These are phyloP conservation scores for Pyrenophora teres DNA, from an alignment of 2,329 filamentous ascomycete genomes.

Conservation along the genomic window DNA sequence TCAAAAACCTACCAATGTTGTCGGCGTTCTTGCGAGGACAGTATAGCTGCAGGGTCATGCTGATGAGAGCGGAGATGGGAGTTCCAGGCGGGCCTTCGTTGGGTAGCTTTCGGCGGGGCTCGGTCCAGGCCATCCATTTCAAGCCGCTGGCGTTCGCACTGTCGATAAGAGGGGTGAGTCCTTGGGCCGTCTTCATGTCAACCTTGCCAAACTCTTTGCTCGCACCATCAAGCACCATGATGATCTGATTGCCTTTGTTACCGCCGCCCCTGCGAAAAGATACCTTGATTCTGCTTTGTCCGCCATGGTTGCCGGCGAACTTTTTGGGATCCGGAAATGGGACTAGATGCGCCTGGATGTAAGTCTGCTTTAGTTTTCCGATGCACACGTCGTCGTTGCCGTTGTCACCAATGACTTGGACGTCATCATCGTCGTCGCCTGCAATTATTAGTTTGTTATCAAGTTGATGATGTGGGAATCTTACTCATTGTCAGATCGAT, in stretches of 20 bases:
- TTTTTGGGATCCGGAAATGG: conserved; percentile 70
- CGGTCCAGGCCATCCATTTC: conserved; percentile 73
- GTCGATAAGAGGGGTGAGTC: conserved; percentile 75
- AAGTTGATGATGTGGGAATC: not conserved
- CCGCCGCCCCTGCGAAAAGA: conserved; percentile 66
- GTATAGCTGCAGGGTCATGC: conserved; percentile 77
- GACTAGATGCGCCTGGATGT: conserved; percentile 68
- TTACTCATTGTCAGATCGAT: conserved; percentile 47
- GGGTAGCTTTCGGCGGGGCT: conserved; percentile 64
- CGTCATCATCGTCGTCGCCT: conserved; percentile 67
- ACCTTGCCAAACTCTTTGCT: conserved; percentile 76
- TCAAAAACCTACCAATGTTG: conserved; percentile 70
- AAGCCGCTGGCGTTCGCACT: conserved; percentile 62
- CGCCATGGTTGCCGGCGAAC: conserved; percentile 61
- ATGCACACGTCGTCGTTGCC: conserved; percentile 77
- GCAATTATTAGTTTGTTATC: conserved; percentile 31
- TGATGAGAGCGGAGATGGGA: conserved; percentile 36
- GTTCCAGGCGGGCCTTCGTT: conserved; percentile 57
- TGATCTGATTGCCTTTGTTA: conserved; percentile 63
- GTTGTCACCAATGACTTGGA: conserved; percentile 63
- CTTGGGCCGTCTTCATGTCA: conserved; percentile 68
- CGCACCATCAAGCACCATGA: conserved; percentile 75
- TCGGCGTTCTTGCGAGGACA: conserved; percentile 70
- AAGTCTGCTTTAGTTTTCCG: conserved; percentile 72
- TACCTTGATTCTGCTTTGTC: conserved; percentile 73